phyloP scores from a whole-genome alignment of 1,139 yeast genomes.

The Pichia sp. region DNA sequence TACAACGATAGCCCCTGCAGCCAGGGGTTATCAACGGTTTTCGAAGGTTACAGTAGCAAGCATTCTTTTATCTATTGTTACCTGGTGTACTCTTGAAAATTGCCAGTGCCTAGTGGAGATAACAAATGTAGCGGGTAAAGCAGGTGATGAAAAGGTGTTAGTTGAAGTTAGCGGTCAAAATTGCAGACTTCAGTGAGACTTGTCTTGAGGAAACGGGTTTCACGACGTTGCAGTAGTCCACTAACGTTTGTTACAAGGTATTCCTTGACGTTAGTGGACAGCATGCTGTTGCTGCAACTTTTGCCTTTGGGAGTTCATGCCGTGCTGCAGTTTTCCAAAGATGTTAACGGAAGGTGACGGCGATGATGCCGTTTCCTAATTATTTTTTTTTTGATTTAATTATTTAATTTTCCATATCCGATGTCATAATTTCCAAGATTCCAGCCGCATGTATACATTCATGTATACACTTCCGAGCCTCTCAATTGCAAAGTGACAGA shows the following conservation, averaged over 20 bases:
- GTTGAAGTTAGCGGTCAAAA: conserved; percentile 8
- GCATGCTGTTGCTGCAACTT: background rate
- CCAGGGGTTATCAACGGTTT: background rate
- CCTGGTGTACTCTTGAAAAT: background rate
- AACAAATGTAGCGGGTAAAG: background rate
- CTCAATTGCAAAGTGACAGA: too few relatives aligned
- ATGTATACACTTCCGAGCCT: too few relatives aligned
- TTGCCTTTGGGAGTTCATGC: background rate
- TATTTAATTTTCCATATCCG: too few relatives aligned
- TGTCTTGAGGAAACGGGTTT: too few relatives aligned
- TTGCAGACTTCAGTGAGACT: background rate
- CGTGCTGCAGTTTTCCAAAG: background rate
- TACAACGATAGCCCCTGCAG: background rate
- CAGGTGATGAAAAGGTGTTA: conserved; percentile 2
- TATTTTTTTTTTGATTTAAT: too few relatives aligned
- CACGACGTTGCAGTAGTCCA: background rate
- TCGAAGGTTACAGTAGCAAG: background rate
- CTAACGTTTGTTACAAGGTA: conserved; percentile 1
- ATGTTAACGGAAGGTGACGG: background rate
- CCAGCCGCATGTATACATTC: too few relatives aligned
- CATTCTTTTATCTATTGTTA: background rate
- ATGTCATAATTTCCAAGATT: too few relatives aligned
- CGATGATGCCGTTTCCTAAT: background rate
- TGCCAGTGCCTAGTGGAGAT: background rate
- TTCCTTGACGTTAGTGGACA: conserved; percentile 8